Evolutionary conservation across 1,139 yeast genomes (phyloP).

Genomic region (Sugiyamaella japonica): DNA sequence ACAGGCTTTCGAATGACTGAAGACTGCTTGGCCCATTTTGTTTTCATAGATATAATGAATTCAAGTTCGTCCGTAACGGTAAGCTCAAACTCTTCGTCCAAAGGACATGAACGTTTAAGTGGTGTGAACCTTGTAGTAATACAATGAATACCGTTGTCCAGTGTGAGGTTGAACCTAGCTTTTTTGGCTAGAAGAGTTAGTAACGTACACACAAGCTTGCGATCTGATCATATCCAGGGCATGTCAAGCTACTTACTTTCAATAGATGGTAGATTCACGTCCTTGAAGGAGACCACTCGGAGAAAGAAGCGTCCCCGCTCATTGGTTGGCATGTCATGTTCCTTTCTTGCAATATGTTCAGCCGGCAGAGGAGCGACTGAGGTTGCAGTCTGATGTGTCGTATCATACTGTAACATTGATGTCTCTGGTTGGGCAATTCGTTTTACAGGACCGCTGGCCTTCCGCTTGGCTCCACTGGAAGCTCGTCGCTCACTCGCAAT

Average conservation of each 20-base stretch:
- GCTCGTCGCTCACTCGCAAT: conserved; percentile 34
- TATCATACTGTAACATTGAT: conserved; percentile 6
- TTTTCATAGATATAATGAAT: conserved; percentile 72
- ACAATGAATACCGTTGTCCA: conserved; percentile 90
- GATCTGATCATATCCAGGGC: too few relatives aligned
- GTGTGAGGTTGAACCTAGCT: conserved; percentile 66
- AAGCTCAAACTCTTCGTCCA: conserved; percentile 84
- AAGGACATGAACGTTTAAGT: conserved; percentile 46
- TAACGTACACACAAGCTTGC: neutral
- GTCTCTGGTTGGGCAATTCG: conserved; percentile 17
- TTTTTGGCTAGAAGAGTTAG: conserved; percentile 31
- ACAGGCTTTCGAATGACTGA: conserved; percentile 42
- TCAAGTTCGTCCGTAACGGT: conserved; percentile 66
- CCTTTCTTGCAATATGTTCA: conserved; percentile 8
- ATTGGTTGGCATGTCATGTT: conserved; percentile 34
- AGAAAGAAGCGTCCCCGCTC: conserved; percentile 79
- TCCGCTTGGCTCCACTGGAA: conserved; percentile 24
- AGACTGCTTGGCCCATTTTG: conserved; percentile 51
- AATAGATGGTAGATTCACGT: conserved; percentile 56
- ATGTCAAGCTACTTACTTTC: conserved; percentile 42
- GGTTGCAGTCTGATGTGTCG: conserved; percentile 2
- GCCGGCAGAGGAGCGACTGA: conserved; percentile 16
- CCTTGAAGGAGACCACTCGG: conserved; percentile 59
- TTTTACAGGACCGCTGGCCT: conserved; percentile 33
- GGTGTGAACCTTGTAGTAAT: conserved; percentile 68